Evolutionary conservation across 1,284 basidiomycete genomes (phyloP), one percentile per base, ranked within the genome.

Genomic region (Naganishia cerealis): DNA sequence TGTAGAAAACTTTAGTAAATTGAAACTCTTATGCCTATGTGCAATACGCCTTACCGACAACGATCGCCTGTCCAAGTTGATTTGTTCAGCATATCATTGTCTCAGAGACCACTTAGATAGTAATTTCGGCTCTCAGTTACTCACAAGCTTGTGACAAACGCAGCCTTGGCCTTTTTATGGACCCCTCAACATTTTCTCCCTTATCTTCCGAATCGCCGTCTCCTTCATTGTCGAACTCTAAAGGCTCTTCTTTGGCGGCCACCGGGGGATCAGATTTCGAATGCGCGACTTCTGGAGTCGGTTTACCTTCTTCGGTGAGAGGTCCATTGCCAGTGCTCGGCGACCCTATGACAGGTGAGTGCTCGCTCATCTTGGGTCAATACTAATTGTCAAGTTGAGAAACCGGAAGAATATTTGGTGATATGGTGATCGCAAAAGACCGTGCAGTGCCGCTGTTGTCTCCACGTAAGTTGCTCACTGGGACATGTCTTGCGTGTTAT

Each of bases 141-240:
- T 67, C 54, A 66, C 70, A 71, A 42, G 70, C 70, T 65, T 71
- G 70, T 16, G 67, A 66, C 40, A 71, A 33, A 10, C 70, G 66
- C 43, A 71, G 50, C 42, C 70, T 58, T 3, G 70, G 70, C 48
- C 68, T 65, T 52, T 71, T 71, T 46, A 63, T 50, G n/a, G 61
- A 63, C 15, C 61, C 61, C 42, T 63, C 50, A 3, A 29, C 16
- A 10, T 39, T 52, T 6, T 46, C 57, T 26, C 26, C 33, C 16
- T 36, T 43, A 18, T 59, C 57, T 29, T 59, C 57, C 10, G 39
- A 39, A 4, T 52, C 59, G 16, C 48, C 59, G 24, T 46, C 48
- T 13, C 24, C 56, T 52, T 38, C 48, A 24, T 62, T 36, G n/a
- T 62, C 59, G 21, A 39, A 36, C 29, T 62, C 59, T 24, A 16